A percentile compares a stretch with the other conserved stretches of the same genome.
These are phyloP conservation scores for Barbarea vulgaris DNA, from an alignment of 345 rosid genomes.

Conservation along the genomic window DNA sequence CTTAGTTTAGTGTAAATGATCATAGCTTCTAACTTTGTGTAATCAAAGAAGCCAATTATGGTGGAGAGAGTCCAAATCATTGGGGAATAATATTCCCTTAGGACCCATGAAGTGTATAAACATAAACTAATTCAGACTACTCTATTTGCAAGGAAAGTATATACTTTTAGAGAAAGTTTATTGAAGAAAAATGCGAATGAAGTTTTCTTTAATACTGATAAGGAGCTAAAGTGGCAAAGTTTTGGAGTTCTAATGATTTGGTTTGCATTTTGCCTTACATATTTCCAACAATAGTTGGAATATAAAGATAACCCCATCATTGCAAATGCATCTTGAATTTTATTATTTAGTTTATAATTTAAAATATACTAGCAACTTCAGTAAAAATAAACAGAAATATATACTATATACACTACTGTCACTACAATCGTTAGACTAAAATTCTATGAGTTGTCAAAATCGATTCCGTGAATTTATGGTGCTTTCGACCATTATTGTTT, in stretches of 20 bases:
- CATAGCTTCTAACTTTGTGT: conserved; percentile 29
- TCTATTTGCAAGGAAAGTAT: conserved; percentile 46
- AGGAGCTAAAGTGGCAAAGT: conserved; percentile 38
- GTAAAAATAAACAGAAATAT: background rate
- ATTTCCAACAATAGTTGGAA: conserved; percentile 31
- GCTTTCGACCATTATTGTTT: conserved; percentile 1
- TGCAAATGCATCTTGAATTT: conserved; percentile 8
- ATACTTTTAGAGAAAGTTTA: conserved; percentile 36
- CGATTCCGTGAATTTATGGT: background rate
- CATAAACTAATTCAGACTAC: conserved; percentile 32
- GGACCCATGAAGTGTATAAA: conserved; percentile 38
- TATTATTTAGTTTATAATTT: background rate
- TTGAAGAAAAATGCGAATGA: conserved; percentile 33
- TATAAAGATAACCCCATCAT: conserved; percentile 33
- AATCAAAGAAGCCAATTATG: conserved; percentile 27
- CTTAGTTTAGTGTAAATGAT: conserved; percentile 39
- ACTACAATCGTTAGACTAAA: background rate
- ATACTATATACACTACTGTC: background rate
- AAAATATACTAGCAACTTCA: conserved; percentile 12
- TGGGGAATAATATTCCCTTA: conserved; percentile 41
- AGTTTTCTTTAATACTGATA: conserved; percentile 29
- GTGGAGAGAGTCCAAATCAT: conserved; percentile 44
- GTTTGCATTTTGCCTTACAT: conserved; percentile 42
- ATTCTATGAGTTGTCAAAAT: background rate
- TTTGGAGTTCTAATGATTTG: conserved; percentile 40